Evolutionary conservation across 257 asterid genomes (phyloP).

Genomic region (Salvia miltiorrhiza): DNA sequence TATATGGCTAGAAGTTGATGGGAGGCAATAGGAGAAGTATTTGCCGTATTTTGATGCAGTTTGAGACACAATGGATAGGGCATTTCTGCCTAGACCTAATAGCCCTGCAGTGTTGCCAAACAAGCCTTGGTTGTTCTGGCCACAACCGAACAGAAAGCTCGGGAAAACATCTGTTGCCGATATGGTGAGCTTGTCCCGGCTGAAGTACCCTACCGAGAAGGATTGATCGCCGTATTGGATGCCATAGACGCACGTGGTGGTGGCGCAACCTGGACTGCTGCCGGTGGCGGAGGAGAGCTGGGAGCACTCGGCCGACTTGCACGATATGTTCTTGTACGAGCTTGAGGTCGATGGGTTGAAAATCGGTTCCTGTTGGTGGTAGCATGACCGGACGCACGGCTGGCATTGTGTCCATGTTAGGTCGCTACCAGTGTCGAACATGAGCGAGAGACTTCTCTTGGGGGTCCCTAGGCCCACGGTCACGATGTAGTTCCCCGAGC

Average conservation of each 20-base stretch:
- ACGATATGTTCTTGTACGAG: slow-evolving; percentile 52
- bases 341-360: slow-evolving; percentile 50
- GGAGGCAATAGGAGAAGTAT: slow-evolving; percentile 78
- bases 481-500: slow-evolving; percentile 64
- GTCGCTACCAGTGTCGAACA: slow-evolving; percentile 85
- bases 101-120: slow-evolving; percentile 62
- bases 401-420: slow-evolving; percentile 86
- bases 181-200: slow-evolving; percentile 49
- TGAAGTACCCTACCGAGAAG: slow-evolving; percentile 48
- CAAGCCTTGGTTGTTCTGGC: slow-evolving; percentile 62
- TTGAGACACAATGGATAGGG: slow-evolving; percentile 61
- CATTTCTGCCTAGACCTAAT: slow-evolving; percentile 61
- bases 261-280: slow-evolving; percentile 34
- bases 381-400: slow-evolving; percentile 55
- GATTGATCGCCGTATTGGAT: slow-evolving; percentile 61
- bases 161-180: slow-evolving; percentile 42
- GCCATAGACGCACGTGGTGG: slow-evolving; percentile 47
- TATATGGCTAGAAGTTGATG: slow-evolving; percentile 43
- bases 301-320: slow-evolving; percentile 42
- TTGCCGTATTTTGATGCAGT: slow-evolving; percentile 48
- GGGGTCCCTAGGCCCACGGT: slow-evolving; percentile 71
- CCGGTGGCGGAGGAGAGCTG: slow-evolving; percentile 44
- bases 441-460: slow-evolving; percentile 28
- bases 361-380: slow-evolving; percentile 53
- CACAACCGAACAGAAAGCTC: slow-evolving; percentile 64